phyloP scores from a whole-genome alignment of 148 eudicot genomes.

The Hydrangea macrophylla region DNA sequence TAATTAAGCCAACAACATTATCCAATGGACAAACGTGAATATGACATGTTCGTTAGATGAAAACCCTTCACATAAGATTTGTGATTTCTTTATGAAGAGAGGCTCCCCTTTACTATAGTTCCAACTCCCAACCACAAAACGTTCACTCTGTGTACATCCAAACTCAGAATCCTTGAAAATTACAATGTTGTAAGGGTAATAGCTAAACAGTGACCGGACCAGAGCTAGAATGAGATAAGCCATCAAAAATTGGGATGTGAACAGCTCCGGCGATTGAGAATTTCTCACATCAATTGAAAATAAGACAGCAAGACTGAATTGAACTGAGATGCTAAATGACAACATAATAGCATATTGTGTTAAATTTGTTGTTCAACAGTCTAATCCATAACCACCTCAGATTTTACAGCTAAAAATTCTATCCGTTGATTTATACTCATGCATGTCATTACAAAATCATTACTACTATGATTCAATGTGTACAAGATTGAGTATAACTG shows the following conservation, averaged over 20 bases:
- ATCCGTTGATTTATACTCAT: not conserved
- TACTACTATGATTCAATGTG: not conserved
- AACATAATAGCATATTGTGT: not conserved
- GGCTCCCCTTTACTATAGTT: not conserved
- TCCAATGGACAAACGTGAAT: no score
- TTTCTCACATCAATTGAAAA: not conserved
- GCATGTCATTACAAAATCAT: not conserved
- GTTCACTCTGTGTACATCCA: not conserved
- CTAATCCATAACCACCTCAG: not conserved
- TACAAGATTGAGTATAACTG: not conserved
- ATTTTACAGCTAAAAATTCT: not conserved
- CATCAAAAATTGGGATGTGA: not conserved
- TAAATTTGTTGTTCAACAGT: not conserved
- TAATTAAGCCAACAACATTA: not conserved
- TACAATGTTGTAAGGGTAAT: not conserved
- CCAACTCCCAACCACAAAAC: not conserved
- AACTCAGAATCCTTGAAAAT: not conserved
- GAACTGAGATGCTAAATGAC: not conserved
- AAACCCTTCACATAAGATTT: not conserved
- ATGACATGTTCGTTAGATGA: not conserved
- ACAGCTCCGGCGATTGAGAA: not conserved
- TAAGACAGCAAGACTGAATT: not conserved
- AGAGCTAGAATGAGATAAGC: not conserved
- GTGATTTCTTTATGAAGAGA: no score
- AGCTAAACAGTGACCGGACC: not conserved